phyloP scores from a whole-genome alignment of 2,329 filamentous ascomycete genomes.

The Aspergillus spinulosporus region DNA sequence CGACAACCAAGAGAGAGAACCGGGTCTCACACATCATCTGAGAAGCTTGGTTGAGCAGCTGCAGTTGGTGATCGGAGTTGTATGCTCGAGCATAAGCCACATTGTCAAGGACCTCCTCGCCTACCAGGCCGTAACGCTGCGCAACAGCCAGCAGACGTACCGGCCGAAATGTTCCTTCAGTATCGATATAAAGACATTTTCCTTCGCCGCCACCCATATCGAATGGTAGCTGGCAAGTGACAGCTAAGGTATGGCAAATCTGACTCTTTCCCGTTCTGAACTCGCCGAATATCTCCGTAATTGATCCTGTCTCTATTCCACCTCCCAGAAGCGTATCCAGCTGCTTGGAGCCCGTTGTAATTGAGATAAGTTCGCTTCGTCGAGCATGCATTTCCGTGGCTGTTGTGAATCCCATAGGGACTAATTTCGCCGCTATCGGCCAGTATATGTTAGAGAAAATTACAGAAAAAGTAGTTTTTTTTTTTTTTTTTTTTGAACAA shows the following conservation, averaged over 20 bases:
- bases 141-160: constrained; percentile 89
- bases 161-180: constrained; percentile 93
- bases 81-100: constrained; percentile 97
- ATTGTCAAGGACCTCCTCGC: constrained; percentile 97
- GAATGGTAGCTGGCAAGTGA: constrained; percentile 95
- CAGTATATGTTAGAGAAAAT: constrained; percentile 12
- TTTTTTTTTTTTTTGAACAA: not conserved
- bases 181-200: constrained; percentile 98
- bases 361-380: constrained; percentile 93
- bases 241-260: constrained; percentile 96
- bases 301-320: constrained; percentile 93
- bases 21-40: constrained; percentile 99
- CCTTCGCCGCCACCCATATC: constrained; percentile 99
- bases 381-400: constrained; percentile 98
- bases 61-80: constrained; percentile 96
- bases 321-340: constrained; percentile 92
- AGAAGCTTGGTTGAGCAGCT: constrained; percentile 89
- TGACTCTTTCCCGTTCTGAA: constrained; percentile 98
- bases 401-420: constrained; percentile 98
- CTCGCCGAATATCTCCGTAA: constrained; percentile 97
- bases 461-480: not conserved
- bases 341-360: constrained; percentile 97
- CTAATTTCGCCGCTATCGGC: constrained; percentile 78
- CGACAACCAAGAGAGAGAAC: constrained; percentile 92
- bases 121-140: constrained; percentile 88